Evolutionary conservation across 306 rosid genomes (phyloP).

Genomic region (Sesbania bispinosa): DNA sequence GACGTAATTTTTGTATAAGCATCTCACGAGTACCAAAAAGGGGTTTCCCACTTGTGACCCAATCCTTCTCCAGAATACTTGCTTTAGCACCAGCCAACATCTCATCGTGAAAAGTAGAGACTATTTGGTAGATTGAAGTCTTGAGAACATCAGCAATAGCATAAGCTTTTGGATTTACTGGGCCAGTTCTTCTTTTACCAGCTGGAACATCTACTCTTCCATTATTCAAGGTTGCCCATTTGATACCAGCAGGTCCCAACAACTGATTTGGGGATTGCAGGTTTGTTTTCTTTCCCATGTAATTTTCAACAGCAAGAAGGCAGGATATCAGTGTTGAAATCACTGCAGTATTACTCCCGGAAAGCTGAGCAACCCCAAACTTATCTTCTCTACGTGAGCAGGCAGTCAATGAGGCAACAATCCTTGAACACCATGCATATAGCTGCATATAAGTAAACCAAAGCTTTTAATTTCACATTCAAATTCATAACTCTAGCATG

Average conservation of each 20-base stretch:
- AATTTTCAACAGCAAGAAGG: constrained; percentile 81
- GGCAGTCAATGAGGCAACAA: constrained; percentile 69
- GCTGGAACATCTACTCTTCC: constrained; percentile 54
- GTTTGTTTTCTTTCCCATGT: constrained; percentile 88
- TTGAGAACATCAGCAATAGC: constrained; percentile 77
- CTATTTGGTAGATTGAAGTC: constrained; percentile 73
- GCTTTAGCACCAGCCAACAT: constrained; percentile 76
- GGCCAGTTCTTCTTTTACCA: constrained; percentile 63
- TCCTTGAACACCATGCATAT: constrained; percentile 80
- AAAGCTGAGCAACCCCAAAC: constrained; percentile 86
- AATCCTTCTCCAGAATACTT: constrained; percentile 79
- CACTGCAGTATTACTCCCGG: constrained; percentile 81
- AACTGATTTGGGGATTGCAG: constrained; percentile 55
- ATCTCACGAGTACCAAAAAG: constrained; percentile 65
- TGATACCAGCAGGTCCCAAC: constrained; percentile 74
- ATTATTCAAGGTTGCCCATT: constrained; percentile 66
- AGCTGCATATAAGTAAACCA: constrained; percentile 48
- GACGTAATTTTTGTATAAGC: constrained; percentile 58
- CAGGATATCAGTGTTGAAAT: constrained; percentile 74
- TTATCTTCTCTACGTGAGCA: constrained; percentile 68
- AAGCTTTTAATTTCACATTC: neutral
- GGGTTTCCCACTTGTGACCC: constrained; percentile 58
- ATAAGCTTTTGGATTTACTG: constrained; percentile 69
- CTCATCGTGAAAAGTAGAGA: constrained; percentile 75
- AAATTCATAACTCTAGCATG: neutral